Conservation (phyloP, 2,329 filamentous ascomycete species). For the Sarocladium strictum region DNA sequence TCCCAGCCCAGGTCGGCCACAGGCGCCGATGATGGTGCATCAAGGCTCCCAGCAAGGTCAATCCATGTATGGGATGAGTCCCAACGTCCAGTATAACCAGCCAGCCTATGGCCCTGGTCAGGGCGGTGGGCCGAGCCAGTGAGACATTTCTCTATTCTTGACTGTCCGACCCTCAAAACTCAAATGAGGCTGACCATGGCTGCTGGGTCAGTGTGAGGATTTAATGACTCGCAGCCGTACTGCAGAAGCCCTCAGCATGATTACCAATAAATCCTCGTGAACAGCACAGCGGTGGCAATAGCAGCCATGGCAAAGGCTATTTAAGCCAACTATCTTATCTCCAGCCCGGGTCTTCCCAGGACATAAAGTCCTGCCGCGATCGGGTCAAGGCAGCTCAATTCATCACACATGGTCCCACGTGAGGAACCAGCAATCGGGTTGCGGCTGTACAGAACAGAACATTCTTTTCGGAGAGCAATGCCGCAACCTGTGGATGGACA, state of each 20-base stretch:
- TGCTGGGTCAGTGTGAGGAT: slow-evolving; percentile 48
- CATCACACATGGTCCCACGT: background rate
- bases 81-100: slow-evolving; percentile 67
- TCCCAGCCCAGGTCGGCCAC: slow-evolving; percentile 76
- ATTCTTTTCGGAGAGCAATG: background rate
- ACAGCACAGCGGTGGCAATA: slow-evolving; percentile 49
- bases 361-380: background rate
- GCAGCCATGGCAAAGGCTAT: slow-evolving; percentile 36
- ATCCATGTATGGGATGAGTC: slow-evolving; percentile 69
- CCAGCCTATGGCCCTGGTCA: slow-evolving; percentile 60
- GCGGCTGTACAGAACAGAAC: background rate
- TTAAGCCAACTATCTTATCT: background rate
- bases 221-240: slow-evolving; percentile 56
- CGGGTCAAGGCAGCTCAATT: background rate
- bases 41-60: slow-evolving; percentile 92
- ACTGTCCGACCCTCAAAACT: background rate
- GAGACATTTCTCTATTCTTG: background rate
- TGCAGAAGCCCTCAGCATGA: slow-evolving; percentile 60
- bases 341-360: background rate
- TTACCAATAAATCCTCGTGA: slow-evolving; percentile 58
- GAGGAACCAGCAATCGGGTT: background rate
- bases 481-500: background rate
- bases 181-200: slow-evolving; percentile 16
- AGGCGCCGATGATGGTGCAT: slow-evolving; percentile 87
- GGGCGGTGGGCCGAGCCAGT: slow-evolving; percentile 63